phyloP scores from a whole-genome alignment of 2,329 filamentous ascomycete genomes.

The Aureobasidium namibiae region DNA sequence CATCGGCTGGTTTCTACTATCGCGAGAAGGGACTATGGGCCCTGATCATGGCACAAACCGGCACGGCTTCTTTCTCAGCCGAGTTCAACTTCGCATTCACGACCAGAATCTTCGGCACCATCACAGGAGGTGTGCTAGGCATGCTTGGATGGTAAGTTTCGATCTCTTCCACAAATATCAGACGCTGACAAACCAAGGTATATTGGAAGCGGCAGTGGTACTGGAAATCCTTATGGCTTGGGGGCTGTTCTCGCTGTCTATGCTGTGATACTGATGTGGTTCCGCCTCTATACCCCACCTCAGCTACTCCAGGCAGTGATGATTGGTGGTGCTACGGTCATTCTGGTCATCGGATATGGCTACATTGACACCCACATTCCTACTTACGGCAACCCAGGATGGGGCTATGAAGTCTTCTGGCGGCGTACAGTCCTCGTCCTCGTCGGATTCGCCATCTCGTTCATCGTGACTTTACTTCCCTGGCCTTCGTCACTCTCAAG shows the following conservation, averaged over 20 bases:
- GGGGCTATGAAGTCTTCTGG: conserved; percentile 13
- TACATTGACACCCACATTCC: conserved; percentile 12
- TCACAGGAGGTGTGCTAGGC: conserved; percentile 41
- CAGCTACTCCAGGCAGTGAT: background rate
- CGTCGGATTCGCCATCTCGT: conserved; percentile 2
- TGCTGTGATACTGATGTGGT: conserved; percentile 28
- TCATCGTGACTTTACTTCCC: conserved; percentile 10
- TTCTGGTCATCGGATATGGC: conserved; percentile 11
- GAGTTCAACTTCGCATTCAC: conserved; percentile 43
- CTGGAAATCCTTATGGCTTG: conserved; percentile 44
- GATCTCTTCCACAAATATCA: too few relatives aligned
- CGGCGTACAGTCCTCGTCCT: conserved; percentile 10
- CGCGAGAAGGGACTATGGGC: conserved; percentile 39
- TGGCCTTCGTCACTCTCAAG: conserved; percentile 15
- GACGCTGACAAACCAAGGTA: conserved; percentile 25
- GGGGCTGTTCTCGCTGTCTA: conserved; percentile 33
- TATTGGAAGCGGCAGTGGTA: conserved; percentile 40
- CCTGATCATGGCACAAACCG: conserved; percentile 44
- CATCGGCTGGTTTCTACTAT: conserved; percentile 40
- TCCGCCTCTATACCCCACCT: conserved; percentile 26
- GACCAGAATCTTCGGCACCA: conserved; percentile 34
- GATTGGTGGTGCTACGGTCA: conserved; percentile 2
- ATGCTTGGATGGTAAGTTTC: conserved; percentile 36
- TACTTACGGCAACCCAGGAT: conserved; percentile 10
- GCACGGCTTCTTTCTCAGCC: conserved; percentile 41